Conservation (phyloP, 495 filamentous ascomycete species). For the Stereocaulon alpinum region DNA sequence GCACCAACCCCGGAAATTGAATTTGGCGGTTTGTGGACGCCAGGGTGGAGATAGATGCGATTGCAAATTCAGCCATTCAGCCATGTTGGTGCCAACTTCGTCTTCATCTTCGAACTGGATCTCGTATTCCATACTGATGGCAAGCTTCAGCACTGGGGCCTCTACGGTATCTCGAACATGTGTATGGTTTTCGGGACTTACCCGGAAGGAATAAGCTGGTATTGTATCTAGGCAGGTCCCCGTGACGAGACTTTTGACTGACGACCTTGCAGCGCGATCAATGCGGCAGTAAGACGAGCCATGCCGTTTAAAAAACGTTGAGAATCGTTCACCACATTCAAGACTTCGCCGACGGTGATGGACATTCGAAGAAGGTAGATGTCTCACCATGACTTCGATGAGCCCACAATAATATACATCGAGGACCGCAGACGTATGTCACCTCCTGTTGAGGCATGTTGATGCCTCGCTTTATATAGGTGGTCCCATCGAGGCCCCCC, state of each 20-base stretch:
- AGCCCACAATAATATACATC: slow-evolving; percentile 18
- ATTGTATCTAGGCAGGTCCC: slow-evolving; percentile 7
- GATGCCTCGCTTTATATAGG: slow-evolving; percentile 14
- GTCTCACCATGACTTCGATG: not conserved
- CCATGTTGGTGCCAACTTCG: slow-evolving; percentile 16
- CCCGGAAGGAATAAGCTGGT: slow-evolving; percentile 10
- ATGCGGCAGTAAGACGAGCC: slow-evolving; percentile 16
- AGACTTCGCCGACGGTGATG: slow-evolving; percentile 9
- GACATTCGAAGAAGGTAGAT: slow-evolving; percentile 14
- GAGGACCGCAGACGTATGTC: slow-evolving; percentile 2
- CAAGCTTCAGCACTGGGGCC: not conserved
- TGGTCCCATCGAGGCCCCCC: not conserved
- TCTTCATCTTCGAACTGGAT: not conserved
- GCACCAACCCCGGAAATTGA: slow-evolving; percentile 1
- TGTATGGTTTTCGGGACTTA: not conserved
- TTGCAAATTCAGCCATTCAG: slow-evolving; percentile 16
- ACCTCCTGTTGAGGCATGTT: not conserved
- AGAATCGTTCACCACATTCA: not conserved
- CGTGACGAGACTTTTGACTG: not conserved
- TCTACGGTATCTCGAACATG: no score
- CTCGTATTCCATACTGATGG: slow-evolving; percentile 7
- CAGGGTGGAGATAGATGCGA: slow-evolving; percentile 19
- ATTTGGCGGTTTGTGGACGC: slow-evolving; percentile 4
- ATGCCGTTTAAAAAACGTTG: slow-evolving; percentile 8
- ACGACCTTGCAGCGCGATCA: slow-evolving; percentile 18